These are phyloP conservation scores for Carpinus viminea DNA, from an alignment of 306 rosid genomes.

Conservation along the genomic window DNA sequence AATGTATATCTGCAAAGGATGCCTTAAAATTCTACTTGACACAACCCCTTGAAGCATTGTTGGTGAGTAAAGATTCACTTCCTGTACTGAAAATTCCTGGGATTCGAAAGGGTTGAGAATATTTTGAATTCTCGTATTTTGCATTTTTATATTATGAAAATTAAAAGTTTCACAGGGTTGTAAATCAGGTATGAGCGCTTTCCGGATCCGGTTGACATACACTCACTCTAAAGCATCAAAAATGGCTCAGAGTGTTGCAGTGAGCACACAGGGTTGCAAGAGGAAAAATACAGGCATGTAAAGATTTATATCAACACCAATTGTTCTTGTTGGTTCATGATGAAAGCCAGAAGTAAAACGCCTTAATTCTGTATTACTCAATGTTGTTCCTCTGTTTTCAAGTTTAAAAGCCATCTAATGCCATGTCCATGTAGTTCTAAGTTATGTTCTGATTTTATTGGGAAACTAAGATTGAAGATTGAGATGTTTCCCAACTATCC, in stretches of 20 bases:
- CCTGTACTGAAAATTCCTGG: neutral
- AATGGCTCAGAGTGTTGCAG: constrained; percentile 31
- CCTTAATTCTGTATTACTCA: neutral
- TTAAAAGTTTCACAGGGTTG: constrained; percentile 63
- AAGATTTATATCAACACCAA: constrained; percentile 4
- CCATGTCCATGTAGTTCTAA: neutral
- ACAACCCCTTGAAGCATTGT: constrained; percentile 60
- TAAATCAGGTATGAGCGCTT: constrained; percentile 49
- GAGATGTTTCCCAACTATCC: neutral
- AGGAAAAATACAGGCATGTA: constrained; percentile 71
- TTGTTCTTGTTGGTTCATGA: neutral
- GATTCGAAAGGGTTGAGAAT: neutral
- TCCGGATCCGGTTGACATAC: constrained; percentile 70
- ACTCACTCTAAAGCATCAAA: constrained; percentile 38
- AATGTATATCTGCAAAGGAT: constrained; percentile 66
- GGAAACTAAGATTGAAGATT: neutral
- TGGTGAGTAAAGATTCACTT: constrained; percentile 45
- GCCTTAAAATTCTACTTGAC: constrained; percentile 59
- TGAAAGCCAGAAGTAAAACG: neutral
- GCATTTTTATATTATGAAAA: constrained; percentile 13
- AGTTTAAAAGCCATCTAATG: constrained; percentile 9
- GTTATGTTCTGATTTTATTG: neutral
- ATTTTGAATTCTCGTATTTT: constrained; percentile 12
- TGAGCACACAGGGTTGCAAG: constrained; percentile 45
- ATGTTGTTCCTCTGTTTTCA: constrained; percentile 3